Base-by-base conservation (phyloP, 2,329 filamentous ascomycete genomes). In the Cordyceps tenuipes region DNA sequence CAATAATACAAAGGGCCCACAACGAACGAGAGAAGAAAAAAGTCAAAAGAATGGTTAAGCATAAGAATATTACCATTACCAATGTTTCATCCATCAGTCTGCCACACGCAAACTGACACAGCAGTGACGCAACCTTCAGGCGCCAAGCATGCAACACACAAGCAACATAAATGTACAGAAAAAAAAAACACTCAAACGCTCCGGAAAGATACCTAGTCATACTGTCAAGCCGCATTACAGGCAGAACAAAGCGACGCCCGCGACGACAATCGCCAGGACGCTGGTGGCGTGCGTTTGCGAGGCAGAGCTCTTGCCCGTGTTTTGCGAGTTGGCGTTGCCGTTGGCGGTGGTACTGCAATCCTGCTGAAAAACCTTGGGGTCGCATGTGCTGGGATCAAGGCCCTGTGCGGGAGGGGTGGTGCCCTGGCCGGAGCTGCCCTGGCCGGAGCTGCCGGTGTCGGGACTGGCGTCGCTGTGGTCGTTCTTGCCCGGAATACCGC, bases 281-380 rank as follows among this genome's bases (percentile, higher is more conserved):
- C 73, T 76, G 10, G 73, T 76, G 10, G 68, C 68, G 21, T 71
- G 69, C 10, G 69, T 64, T 62, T 69, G 68, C 62, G 66, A 66
- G 59, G 71, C 68, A 13, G 64, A 66, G 58, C 65, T 74, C 64
- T 70, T 72, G 60, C 69, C 69, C 39, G 56, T 17, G 3, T 15
- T 1, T n/a, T 50, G 29, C 10, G 46, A 10, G 39, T 61, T 63
- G 49, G 54, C 61, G 56, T 63, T 63, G 46, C 57, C 50, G 10
- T 66, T 31, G 4, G 13, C 67, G 52, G 54, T 62, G 52, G 54
- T 62, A 62, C 66, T 66, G 65, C 76, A 78, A 61, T 70, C 65
- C 65, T 79, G 76, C 60, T 72, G 70, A 65, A 80, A 81, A 52
- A 70, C 70, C 36, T 64, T 70, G 8, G 69, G 63, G 12, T 70